These are phyloP conservation scores for Aspergillus caelatus DNA, from an alignment of 2,329 filamentous ascomycete genomes.

Conservation along the genomic window DNA sequence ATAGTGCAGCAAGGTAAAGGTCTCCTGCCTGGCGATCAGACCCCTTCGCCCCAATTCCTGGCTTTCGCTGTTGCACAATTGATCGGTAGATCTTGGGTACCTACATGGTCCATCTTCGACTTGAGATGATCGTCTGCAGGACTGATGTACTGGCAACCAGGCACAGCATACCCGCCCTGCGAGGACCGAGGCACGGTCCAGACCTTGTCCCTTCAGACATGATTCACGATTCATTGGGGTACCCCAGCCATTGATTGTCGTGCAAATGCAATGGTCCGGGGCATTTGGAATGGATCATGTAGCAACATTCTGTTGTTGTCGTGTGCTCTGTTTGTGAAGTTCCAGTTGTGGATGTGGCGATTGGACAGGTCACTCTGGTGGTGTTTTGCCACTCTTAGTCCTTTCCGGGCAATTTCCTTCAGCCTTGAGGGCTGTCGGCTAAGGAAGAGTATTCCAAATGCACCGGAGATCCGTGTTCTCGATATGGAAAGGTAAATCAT, in stretches of 20 bases:
- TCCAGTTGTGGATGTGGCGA: background rate
- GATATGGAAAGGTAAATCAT: background rate
- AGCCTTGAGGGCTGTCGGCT: background rate
- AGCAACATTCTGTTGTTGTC: constrained; percentile 1
- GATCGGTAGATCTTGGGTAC: constrained; percentile 4
- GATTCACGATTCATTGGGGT: constrained; percentile 2
- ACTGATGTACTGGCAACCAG: background rate
- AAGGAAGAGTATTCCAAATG: background rate
- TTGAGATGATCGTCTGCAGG: constrained; percentile 2
- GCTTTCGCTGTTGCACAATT: constrained; percentile 7
- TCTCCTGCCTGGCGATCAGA: constrained; percentile 8
- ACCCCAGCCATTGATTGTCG: background rate
- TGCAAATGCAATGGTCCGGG: constrained; percentile 5
- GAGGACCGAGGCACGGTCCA: constrained; percentile 5
- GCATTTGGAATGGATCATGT: constrained; percentile 2
- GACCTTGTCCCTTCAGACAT: background rate
- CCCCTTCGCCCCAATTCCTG: constrained; percentile 3
- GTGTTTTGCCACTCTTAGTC: background rate
- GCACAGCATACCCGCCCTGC: constrained; percentile 2
- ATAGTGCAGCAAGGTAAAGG: constrained; percentile 6
- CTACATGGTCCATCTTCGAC: background rate
- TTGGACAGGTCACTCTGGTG: constrained; percentile 2
- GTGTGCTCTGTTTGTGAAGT: background rate
- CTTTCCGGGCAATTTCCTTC: background rate
- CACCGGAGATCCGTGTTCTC: background rate